Base-by-base conservation (phyloP, 768 basidiomycete genomes). In the Russula foetens region DNA sequence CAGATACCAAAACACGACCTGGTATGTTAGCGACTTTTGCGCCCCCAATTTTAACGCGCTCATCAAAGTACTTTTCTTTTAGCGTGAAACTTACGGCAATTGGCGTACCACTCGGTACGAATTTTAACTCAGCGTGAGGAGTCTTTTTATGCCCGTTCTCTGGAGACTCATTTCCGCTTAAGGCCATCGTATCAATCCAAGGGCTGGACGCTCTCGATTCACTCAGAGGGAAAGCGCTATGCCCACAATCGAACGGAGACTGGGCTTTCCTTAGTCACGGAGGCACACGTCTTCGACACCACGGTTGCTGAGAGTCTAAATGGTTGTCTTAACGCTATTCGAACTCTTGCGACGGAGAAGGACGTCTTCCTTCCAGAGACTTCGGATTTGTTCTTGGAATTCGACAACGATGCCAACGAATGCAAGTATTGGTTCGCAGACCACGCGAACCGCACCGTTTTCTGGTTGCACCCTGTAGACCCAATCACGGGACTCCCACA, bases 151-250 rank as follows among this genome's bases (percentile, higher is more conserved):
- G 5, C 28, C 14, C 1, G 9, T 23, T 21, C n/a, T n/a, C n/a
- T n/a, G n/a, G 43, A 12, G 4, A 35, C 51, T 28, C 38, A 58
- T 45, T 6, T 0, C 6, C 23, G 9, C 14, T n/a, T n/a, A n/a
- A 58, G 60, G 1, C 56, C 60, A 1, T 52, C 56, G 2, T 62
- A 62, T 28, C 45, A 23, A 33, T 33, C 60, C 35, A 28, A 29
- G 21, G n/a, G 31, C 3, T 62, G 60, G 60, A 53, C 39, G 0
- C 24, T 48, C 3, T 52, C 56, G 7, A 1, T 47, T 41, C 60
- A 62, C 4, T 50, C 60, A 11, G 60, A 62, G n/a, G 60, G 60
- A 19, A 62, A 53, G 31, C 38, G 45, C 21, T 62, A 62, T 4
- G 38, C 56, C 0, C 38, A 58, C 24, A 35, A 29, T 17, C 17